These are phyloP conservation scores for Marasmius sp. DNA, from an alignment of 1,284 basidiomycete genomes.

Conservation along the genomic window DNA sequence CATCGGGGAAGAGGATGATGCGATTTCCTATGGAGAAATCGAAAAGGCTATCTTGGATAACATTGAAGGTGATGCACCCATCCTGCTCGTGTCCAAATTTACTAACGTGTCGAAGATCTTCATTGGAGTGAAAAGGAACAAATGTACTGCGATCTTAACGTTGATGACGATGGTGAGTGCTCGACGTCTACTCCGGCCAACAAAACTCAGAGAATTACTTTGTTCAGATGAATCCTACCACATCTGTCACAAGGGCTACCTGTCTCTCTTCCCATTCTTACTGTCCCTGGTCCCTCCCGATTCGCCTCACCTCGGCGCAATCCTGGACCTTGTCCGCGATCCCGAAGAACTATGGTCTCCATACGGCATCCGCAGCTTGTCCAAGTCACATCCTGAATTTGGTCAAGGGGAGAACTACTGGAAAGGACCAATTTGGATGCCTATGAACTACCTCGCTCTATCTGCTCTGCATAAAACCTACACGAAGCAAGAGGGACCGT, in stretches of 20 bases:
- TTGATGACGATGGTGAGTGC: constrained; percentile 76
- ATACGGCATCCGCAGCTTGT: constrained; percentile 86
- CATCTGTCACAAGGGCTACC: constrained; percentile 89
- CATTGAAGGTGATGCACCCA: constrained; percentile 69
- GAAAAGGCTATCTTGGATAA: constrained; percentile 82
- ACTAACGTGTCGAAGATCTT: constrained; percentile 56
- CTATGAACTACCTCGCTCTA: constrained; percentile 91
- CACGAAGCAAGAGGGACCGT: constrained; percentile 75
- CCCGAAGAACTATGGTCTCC: constrained; percentile 88
- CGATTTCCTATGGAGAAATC: constrained; percentile 70
- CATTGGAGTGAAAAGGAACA: constrained; percentile 89
- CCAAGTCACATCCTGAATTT: constrained; percentile 82
- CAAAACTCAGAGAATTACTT: neutral
- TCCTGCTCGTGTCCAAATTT: neutral
- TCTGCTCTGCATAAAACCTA: constrained; percentile 83
- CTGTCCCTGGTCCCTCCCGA: constrained; percentile 74
- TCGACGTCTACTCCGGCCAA: neutral
- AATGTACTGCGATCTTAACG: constrained; percentile 91
- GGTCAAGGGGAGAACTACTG: constrained; percentile 94
- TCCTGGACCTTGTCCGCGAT: constrained; percentile 79
- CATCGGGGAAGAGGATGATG: constrained; percentile 82
- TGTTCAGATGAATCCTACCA: constrained; percentile 82
- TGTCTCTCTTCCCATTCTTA: constrained; percentile 91
- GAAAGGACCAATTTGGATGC: constrained; percentile 95
- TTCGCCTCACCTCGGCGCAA: constrained; percentile 76